Percentiles rank a stretch among this genome's conserved stretches.
Conservation (phyloP, 1,284 basidiomycete genomes). For the Ustilago cynodontis region DNA sequence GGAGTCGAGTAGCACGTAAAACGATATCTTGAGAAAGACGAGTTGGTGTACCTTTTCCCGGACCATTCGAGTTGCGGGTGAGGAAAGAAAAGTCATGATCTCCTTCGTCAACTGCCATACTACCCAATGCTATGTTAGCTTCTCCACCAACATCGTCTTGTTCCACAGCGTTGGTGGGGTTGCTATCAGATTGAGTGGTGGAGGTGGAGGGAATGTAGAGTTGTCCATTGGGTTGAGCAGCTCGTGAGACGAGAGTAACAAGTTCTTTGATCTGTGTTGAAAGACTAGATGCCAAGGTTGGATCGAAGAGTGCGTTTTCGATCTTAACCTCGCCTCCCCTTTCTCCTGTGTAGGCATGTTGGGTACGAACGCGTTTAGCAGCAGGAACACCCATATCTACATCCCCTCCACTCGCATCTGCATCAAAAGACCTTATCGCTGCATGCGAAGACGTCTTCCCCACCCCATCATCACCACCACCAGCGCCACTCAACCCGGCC, state of each 20-base stretch:
- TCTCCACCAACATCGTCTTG: conserved; percentile 8
- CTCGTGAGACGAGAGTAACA: conserved; percentile 15
- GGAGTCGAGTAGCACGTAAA: conserved; percentile 14
- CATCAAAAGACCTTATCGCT: conserved; percentile 14
- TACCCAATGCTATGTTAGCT: conserved; percentile 38
- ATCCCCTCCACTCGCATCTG: not conserved
- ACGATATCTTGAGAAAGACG: conserved; percentile 37
- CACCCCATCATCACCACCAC: too few species aligned
- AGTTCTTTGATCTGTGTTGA: conserved; percentile 36
- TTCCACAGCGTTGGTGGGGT: not conserved
- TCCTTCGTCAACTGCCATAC: conserved; percentile 41
- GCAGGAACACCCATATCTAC: conserved; percentile 22
- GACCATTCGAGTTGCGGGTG: not conserved
- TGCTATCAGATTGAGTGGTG: not conserved
- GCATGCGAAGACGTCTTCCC: conserved; percentile 17
- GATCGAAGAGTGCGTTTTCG: conserved; percentile 37
- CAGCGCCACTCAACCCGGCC: too few species aligned
- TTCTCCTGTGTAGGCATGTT: not conserved
- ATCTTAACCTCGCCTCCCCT: not conserved
- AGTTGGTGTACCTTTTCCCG: conserved; percentile 20
- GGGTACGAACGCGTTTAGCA: conserved; percentile 15
- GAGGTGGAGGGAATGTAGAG: conserved; percentile 17
- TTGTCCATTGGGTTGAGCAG: conserved; percentile 17
- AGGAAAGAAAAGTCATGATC: conserved; percentile 44
- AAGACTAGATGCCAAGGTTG: conserved; percentile 16